Evolutionary conservation across 257 asterid species (phyloP).

Genomic region (Ophiorrhiza pumila): DNA sequence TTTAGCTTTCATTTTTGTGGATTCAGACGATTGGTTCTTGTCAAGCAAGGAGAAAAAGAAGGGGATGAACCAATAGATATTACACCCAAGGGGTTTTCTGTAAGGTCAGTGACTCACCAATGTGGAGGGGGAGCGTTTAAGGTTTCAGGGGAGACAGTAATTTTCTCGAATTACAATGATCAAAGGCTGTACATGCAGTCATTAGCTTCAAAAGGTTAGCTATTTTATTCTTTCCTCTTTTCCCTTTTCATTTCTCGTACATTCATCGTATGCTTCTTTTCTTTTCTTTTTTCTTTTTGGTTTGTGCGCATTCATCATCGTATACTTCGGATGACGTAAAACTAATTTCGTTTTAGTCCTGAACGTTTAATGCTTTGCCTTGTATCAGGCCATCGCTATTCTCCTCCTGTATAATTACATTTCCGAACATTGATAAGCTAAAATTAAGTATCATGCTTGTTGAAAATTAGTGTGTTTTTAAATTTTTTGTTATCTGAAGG

Average conservation of each 20-base stretch:
- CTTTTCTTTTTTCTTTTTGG: no score
- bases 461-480: background rate
- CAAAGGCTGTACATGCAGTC: constrained; percentile 80
- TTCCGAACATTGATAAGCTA: no score
- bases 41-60: constrained; percentile 61
- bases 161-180: constrained; percentile 91
- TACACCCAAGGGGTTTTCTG: constrained; percentile 75
- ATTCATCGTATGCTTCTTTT: background rate
- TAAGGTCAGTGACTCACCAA: constrained; percentile 85
- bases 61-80: constrained; percentile 56
- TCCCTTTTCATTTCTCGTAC: background rate
- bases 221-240: constrained; percentile 10
- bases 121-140: constrained; percentile 93
- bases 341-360: background rate
- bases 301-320: no score
- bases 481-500: background rate
- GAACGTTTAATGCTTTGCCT: background rate
- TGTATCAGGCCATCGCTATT: no score
- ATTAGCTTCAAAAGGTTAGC: constrained; percentile 52
- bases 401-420: no score
- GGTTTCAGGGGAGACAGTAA: constrained; percentile 54
- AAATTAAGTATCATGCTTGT: no score
- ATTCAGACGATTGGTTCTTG: constrained; percentile 76
- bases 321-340: background rate
- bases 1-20: constrained; percentile 12